These are phyloP conservation scores for Boletus sp. DNA, from an alignment of 1,284 basidiomycete genomes.

Conservation along the genomic window DNA sequence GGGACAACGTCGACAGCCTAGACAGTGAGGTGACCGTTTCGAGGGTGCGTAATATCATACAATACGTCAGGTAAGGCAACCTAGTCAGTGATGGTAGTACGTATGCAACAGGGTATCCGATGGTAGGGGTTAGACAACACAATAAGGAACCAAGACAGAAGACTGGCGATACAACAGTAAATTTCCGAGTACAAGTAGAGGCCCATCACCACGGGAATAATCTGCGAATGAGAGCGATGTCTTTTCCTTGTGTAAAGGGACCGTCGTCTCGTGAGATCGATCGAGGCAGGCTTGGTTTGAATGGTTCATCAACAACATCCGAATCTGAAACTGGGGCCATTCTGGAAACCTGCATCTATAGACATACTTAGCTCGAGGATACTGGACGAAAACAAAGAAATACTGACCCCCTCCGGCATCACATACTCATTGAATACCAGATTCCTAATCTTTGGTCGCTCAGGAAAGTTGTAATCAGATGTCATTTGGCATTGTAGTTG, in stretches of 20 bases:
- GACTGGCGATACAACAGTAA: constrained; percentile 29
- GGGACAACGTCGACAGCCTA: constrained; percentile 2
- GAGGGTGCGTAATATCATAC: constrained; percentile 24
- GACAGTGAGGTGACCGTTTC: neutral
- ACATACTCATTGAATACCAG: constrained; percentile 49
- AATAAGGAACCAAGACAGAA: constrained; percentile 29
- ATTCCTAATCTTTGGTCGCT: constrained; percentile 47
- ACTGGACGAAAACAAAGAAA: neutral
- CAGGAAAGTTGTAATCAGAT: constrained; percentile 54
- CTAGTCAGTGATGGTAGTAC: constrained; percentile 33
- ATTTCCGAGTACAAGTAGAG: constrained; percentile 23
- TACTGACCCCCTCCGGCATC: constrained; percentile 62
- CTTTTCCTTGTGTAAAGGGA: constrained; percentile 32
- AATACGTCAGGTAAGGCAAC: constrained; percentile 27
- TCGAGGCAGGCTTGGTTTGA: constrained; percentile 32
- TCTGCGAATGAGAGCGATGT: constrained; percentile 33
- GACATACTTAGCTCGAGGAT: constrained; percentile 6
- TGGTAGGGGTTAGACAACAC: constrained; percentile 28
- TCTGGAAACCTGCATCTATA: constrained; percentile 56
- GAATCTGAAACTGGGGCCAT: constrained; percentile 46
- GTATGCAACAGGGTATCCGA: constrained; percentile 38
- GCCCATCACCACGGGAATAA: constrained; percentile 31
- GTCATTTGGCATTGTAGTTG: constrained; percentile 65
- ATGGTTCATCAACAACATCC: constrained; percentile 40
- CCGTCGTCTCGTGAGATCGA: constrained; percentile 32